These are phyloP conservation scores for Fusarium sp. DNA, from an alignment of 2,329 filamentous ascomycete genomes.

Conservation along the genomic window DNA sequence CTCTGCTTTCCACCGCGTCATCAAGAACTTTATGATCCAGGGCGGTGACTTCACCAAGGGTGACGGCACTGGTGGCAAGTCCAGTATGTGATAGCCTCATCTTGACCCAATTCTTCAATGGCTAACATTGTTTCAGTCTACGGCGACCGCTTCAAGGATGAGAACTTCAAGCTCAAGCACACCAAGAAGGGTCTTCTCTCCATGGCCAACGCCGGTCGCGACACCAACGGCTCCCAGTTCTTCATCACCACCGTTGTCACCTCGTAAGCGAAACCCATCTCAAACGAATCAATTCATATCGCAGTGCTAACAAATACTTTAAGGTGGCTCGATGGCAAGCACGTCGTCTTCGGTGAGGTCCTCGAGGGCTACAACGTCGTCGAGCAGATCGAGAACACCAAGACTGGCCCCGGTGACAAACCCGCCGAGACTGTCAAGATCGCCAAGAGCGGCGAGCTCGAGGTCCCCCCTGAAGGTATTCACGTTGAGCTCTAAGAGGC, in stretches of 20 bases:
- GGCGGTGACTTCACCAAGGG: conserved; percentile 88
- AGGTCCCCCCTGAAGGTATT: conserved; percentile 91
- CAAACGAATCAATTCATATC: neutral
- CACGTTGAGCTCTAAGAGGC: conserved; percentile 82
- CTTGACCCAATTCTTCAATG: conserved; percentile 16
- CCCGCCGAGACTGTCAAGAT: conserved; percentile 79
- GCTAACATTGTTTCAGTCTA: conserved; percentile 69
- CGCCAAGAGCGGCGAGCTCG: conserved; percentile 84
- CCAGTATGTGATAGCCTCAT: conserved; percentile 66
- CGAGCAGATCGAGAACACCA: conserved; percentile 79
- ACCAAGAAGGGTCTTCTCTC: conserved; percentile 84
- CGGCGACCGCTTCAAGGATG: conserved; percentile 84
- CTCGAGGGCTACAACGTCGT: conserved; percentile 87
- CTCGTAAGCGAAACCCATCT: conserved; percentile 63
- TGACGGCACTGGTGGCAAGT: conserved; percentile 87
- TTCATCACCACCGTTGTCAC: conserved; percentile 90
- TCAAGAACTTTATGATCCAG: conserved; percentile 93
- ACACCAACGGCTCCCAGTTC: conserved; percentile 91
- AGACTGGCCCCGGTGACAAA: conserved; percentile 74
- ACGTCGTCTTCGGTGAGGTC: conserved; percentile 91
- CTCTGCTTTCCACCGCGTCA: conserved; percentile 89
- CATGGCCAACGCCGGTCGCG: conserved; percentile 87
- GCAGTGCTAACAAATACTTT: conserved; percentile 15
- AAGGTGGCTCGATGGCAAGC: conserved; percentile 84
- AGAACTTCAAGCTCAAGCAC: conserved; percentile 98